A percentile compares a stretch with the other conserved stretches of the same genome.
Conservation (phyloP, 352 stramenopile species). For the Phytophthora meadii region DNA sequence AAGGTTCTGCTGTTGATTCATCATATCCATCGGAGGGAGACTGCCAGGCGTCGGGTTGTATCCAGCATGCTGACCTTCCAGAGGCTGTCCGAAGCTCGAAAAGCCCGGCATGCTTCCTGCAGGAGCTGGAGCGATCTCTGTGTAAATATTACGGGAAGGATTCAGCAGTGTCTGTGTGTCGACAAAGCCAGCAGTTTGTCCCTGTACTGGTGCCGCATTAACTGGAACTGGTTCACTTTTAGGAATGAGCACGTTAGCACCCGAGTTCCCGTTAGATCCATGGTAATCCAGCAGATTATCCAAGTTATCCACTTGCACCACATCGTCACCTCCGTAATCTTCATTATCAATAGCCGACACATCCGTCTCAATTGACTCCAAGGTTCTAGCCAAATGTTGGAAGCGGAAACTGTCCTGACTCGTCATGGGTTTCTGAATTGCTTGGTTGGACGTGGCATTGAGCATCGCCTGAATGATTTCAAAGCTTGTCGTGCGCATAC, state of each 20-base stretch:
- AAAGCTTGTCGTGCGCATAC: slow-evolving; percentile 81
- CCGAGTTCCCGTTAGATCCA: slow-evolving; percentile 35
- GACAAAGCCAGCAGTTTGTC: slow-evolving; percentile 52
- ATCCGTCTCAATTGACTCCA: slow-evolving; percentile 85
- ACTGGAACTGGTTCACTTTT: slow-evolving; percentile 10
- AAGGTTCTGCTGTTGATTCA: slow-evolving; percentile 49
- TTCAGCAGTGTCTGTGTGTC: slow-evolving; percentile 77
- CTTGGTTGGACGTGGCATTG: slow-evolving; percentile 84
- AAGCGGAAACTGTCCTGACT: slow-evolving; percentile 89
- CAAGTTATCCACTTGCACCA: slow-evolving; percentile 86
- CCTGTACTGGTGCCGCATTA: slow-evolving; percentile 5
- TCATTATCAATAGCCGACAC: slow-evolving; percentile 85
- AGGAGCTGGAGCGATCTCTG: slow-evolving; percentile 38
- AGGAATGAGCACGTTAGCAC: slow-evolving; percentile 2
- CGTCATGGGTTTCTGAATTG: slow-evolving; percentile 88
- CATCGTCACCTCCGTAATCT: slow-evolving; percentile 82
- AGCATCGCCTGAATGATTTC: slow-evolving; percentile 91
- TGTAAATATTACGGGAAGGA: slow-evolving; percentile 60
- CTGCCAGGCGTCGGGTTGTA: slow-evolving; percentile 33
- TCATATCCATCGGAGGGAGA: slow-evolving; percentile 40
- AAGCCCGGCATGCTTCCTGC: slow-evolving; percentile 26
- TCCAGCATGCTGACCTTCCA: slow-evolving; percentile 32
- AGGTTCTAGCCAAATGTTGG: slow-evolving; percentile 76
- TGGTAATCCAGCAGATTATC: slow-evolving; percentile 88
- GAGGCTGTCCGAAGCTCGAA: slow-evolving; percentile 37